phyloP scores from a whole-genome alignment of 257 asterid species.

The Orobanche coerulescens region DNA sequence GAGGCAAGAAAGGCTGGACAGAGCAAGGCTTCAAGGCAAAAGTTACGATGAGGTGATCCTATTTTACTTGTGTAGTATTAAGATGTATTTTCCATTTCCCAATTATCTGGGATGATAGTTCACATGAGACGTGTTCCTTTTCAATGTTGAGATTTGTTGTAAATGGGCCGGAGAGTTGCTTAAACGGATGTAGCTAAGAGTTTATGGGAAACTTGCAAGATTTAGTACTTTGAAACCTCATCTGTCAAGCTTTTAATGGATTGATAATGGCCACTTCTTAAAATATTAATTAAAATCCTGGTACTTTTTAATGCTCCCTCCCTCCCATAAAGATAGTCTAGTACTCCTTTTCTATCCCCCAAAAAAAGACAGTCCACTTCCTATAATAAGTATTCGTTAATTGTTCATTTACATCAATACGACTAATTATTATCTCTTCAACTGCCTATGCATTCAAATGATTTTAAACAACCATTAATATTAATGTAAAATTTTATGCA shows the following conservation, averaged over 20 bases:
- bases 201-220: constrained; percentile 8
- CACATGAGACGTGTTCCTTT: constrained; percentile 5
- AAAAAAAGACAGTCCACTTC: too few relatives aligned
- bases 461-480: too few relatives aligned
- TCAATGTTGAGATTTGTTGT: constrained; percentile 11
- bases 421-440: too few relatives aligned
- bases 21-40: constrained; percentile 77
- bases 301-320: background rate
- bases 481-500: too few relatives aligned
- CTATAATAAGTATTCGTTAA: too few relatives aligned
- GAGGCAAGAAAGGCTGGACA: constrained; percentile 80
- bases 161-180: constrained; percentile 1
- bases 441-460: too few relatives aligned
- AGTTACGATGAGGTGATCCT: constrained; percentile 75
- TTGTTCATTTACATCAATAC: too few relatives aligned
- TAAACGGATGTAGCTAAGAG: background rate
- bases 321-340: too few relatives aligned
- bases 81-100: constrained; percentile 20
- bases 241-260: constrained; percentile 3
- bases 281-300: background rate
- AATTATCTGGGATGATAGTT: constrained; percentile 16
- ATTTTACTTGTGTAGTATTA: constrained; percentile 13
- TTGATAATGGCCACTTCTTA: background rate
- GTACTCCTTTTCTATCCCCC: too few relatives aligned
- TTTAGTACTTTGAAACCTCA: background rate